Evolutionary conservation across 2,329 filamentous ascomycete genomes (phyloP), one percentile per base, ranked within the genome.

Genomic region (Pseudogymnoascus sp.): DNA sequence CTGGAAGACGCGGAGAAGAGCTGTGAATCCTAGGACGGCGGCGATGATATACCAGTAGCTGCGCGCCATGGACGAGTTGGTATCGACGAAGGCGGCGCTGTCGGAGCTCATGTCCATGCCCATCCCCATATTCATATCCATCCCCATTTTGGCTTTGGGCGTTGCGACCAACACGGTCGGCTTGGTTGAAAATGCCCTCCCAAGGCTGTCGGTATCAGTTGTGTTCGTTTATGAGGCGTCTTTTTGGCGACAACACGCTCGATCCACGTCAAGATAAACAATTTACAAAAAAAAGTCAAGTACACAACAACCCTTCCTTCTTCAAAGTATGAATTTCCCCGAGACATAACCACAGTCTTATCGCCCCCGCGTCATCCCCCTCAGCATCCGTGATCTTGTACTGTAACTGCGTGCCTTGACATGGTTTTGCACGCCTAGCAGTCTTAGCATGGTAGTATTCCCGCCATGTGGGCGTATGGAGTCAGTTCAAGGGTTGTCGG

Each of bases 11-110:
- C 67, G 63, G 23, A 67, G 25, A 5, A 68, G n/a, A 10, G 70
- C 18, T 59, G 67, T 59, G 28, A 67, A 65, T 4, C 65, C 69
- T 16, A 67, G n/a, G 23, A 81, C 78, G 14, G 75, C 79, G 6
- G 78, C 82, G 38, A 84, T 74, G 36, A 84, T 78, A 69, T 86
- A 87, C 84, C 84, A 87, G 69, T 81, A 87, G 1, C 77, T 78
- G 16, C 76, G 77, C 14, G 84, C 83, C 60, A 85, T 77, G 42
- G 75, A 76, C 70, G 78, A 78, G 69, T 86, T 85, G 38, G 74
- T 74, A 1, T 72, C 65, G 64, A 76, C 74, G 69, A 81, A 80
- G 14, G 50, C 23, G 69, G 76, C 72, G 16, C 76, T 74, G 61
- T 73, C 70, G 65, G 66, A 67, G 37, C 63, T n/a, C 66, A 66